Evolutionary conservation across 352 stramenopile genomes (phyloP).

Genomic region (Globisporangium irregulare): DNA sequence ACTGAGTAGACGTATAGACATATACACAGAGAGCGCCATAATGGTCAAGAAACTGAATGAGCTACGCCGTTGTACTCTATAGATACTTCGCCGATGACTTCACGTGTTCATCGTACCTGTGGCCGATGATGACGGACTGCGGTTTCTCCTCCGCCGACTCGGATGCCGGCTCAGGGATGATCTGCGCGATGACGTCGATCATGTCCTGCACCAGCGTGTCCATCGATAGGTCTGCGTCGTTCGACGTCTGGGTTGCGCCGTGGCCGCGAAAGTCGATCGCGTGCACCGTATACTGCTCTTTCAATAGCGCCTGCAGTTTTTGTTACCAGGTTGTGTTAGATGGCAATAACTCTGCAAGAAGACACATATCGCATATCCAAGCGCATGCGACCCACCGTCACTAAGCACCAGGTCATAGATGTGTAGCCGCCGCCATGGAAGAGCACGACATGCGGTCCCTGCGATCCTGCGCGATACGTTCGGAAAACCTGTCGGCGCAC

Average conservation of each 20-base stretch:
- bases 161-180: conserved; percentile 37
- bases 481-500: conserved; percentile 56
- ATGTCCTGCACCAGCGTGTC: conserved; percentile 70
- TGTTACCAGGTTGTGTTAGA: not conserved
- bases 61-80: not conserved
- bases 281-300: conserved; percentile 72
- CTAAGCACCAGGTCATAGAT: conserved; percentile 84
- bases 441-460: conserved; percentile 73
- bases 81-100: not conserved
- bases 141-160: conserved; percentile 25
- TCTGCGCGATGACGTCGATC: conserved; percentile 47
- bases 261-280: conserved; percentile 85
- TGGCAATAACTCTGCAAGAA: not conserved
- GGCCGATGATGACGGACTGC: conserved; percentile 73
- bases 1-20: conserved; percentile 27
- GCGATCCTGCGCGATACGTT: conserved; percentile 65
- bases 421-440: conserved; percentile 85
- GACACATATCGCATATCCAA: not conserved
- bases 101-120: conserved; percentile 42
- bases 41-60: not conserved
- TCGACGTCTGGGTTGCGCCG: conserved; percentile 51
- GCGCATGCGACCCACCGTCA: conserved; percentile 39
- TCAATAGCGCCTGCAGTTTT: conserved; percentile 55
- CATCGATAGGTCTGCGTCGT: conserved; percentile 76
- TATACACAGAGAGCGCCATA: not conserved